Conservation (phyloP, 2,329 filamentous ascomycete genomes). For the Colletotrichum gloeosporioides region DNA sequence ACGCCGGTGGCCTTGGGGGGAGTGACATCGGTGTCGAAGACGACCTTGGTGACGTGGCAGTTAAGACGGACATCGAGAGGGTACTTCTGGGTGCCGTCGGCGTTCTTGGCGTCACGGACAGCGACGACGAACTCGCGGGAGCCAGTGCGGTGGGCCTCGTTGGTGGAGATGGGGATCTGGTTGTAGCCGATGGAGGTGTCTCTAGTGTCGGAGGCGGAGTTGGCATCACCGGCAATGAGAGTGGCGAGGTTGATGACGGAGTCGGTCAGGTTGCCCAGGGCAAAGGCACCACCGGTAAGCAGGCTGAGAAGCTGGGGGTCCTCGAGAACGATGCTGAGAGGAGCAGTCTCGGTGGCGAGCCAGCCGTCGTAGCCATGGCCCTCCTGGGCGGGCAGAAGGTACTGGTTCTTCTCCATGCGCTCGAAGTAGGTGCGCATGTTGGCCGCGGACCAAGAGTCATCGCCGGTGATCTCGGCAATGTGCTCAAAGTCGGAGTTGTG, state of each 20-base stretch:
- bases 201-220: slow-evolving; percentile 47
- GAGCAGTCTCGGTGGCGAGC: slow-evolving; percentile 56
- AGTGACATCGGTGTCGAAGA: slow-evolving; percentile 41
- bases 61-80: slow-evolving; percentile 60
- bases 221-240: slow-evolving; percentile 54
- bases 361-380: slow-evolving; percentile 62
- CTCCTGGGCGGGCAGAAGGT: slow-evolving; percentile 43
- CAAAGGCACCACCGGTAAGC: slow-evolving; percentile 55
- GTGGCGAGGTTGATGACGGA: slow-evolving; percentile 32
- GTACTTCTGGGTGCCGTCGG: slow-evolving; percentile 57
- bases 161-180: slow-evolving; percentile 63
- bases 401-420: slow-evolving; percentile 58
- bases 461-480: slow-evolving; percentile 59
- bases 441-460: slow-evolving; percentile 56
- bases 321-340: slow-evolving; percentile 53
- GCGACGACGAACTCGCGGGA: slow-evolving; percentile 61
- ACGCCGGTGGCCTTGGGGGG: slow-evolving; percentile 51
- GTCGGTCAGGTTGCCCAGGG: slow-evolving; percentile 42
- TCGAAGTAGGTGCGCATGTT: slow-evolving; percentile 65
- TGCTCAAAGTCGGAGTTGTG: slow-evolving; percentile 58
- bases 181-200: slow-evolving; percentile 55
- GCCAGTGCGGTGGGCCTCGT: slow-evolving; percentile 56
- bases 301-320: slow-evolving; percentile 60
- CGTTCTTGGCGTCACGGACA: slow-evolving; percentile 51
- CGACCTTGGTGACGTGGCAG: slow-evolving; percentile 49